Base-by-base conservation (phyloP, 2,329 filamentous ascomycete genomes). In the Gnomoniopsis smithogilvyi region DNA sequence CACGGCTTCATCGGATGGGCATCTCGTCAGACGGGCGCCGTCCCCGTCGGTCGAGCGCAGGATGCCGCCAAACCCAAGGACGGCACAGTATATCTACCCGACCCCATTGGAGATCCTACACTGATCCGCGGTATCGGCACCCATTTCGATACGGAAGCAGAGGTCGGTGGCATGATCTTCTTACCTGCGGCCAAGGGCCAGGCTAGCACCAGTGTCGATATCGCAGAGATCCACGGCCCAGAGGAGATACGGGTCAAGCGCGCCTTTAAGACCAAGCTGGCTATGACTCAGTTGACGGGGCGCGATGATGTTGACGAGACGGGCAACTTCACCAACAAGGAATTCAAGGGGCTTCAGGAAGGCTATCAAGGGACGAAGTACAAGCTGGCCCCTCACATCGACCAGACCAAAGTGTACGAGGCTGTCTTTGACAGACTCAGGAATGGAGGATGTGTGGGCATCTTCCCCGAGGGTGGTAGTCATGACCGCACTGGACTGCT, bases 401-500 rank as follows among this genome's bases (percentile, higher is more conserved):
- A 98, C 72, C 94, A 98, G 77, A 93, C 89, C 33, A 85, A 91
- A 66, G 94, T 98, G 30, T 98, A 98, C 75, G 87, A 96, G 71
- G 91, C 92, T 21, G 94, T 99, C 17, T 97, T 97, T 73, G 84
- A 88, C 64, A 86, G 92, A 33, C 81, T 99, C 36, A 87, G 88
- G 65, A 82, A 84, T 43, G 92, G 92, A 50, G 94, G 93, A 19
- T 96, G 92, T 70, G 90, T 98, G 56, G 95, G 94, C 63, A 97
- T 99, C 69, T 99, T 98, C 73, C 94, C 94, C 2, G 94, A 99
- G 76, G 94, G 94, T 65, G 94, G 94, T 68, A 97, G 93, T 71
- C 94, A 98, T 74, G 94, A 98, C 73, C 88, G 94, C 62, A 92
- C 94, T 0, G 92, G 96, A 70, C 81, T 98, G 49, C 81, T 98